Evolutionary conservation across 2,329 filamentous ascomycete species (phyloP), one percentile per base, ranked within the genome.

Genomic region (Microcyclospora tardicrescens): DNA sequence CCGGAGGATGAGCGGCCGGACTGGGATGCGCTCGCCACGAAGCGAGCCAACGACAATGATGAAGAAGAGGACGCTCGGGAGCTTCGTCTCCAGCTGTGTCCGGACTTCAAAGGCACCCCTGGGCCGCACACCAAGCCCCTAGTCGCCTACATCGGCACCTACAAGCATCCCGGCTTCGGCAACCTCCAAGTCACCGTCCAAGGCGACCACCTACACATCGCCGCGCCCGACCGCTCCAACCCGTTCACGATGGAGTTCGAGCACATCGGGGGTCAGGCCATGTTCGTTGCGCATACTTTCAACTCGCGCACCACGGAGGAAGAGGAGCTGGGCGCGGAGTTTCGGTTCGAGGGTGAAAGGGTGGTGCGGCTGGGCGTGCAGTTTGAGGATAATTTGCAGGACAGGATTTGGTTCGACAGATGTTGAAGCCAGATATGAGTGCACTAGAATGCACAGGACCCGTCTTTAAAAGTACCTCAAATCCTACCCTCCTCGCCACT

Each of bases 171-270:
- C 19, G 55, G 55, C 1, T 60, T 60, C 44, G 51, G 45, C 19
- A 39, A 34, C 4, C 36, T 60, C 33, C 40, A 33, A 10, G 46
- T 60, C 8, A 36, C 53, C 28, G 41, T 52, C 16, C 49, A 42
- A 35, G 49, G 54, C n/a, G 41, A 44, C 3, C 19, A 37, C 30
- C 44, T 61, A 2, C 58, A 57, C 34, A 43, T 61, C 16, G 54
- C 61, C 38, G 55, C 54, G 14, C 50, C 44, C 6, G 59, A 61
- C 45, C 50, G 59, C 6, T 56, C 54, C 1, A 48, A 52, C 35
- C 46, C 48, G 6, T 59, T 57, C 38, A 50, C 45, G 8, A 37
- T 60, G n/a, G 49, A 35, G 3, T 55, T 61, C 24, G 54, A 60
- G 16, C 56, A 60, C 42, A 34, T 58, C 30, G 34, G 37, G 13